Evolutionary conservation across 768 basidiomycete species (phyloP), one percentile per base, ranked within the genome.

Genomic region (Scleroderma citrinum): DNA sequence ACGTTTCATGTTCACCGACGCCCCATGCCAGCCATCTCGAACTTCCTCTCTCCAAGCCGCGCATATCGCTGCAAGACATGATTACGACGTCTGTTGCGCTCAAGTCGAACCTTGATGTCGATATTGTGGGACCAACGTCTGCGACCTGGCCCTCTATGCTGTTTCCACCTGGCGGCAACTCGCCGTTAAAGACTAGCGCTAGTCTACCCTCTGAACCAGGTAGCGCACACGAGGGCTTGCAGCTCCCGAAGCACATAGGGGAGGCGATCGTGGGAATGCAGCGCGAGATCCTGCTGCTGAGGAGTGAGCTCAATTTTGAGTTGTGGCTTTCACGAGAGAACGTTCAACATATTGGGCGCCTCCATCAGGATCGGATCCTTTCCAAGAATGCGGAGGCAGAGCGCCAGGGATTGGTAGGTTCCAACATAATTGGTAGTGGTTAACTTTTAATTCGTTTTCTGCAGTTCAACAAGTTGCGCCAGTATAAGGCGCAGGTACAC

Each of bases 231-330:
- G 55, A 58, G 44, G 50, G 43, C 34, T 44, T 48, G 13, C 62
- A 64, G 11, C 53, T 77, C 16, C 73, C 80, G 8, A 55, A 69
- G 6, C 77, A 78, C 56, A 72, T 81, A n/a, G 71, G 72, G n/a
- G 76, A 81, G 47, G 82, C 81, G 8, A 80, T 92, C 26, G 76
- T 82, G 13, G 74, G 71, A 6, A 69, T 93, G 50, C 91, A 93
- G 63, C 74, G 85, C 38, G 87, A 92, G 59, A 74, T 87, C 2
- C 64, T 91, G 2, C 65, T 91, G 24, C 70, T 92, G 24, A 75
- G 85, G 43, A 89, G 82, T 60, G 89, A 92, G 55, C 78, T 92
- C 36, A 89, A 90, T 60, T 89, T 92, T 52, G 87, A 92, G 68
- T 71, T 84, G 21, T 93, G 89, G 87, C 69, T 87, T 36, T 82